These are phyloP conservation scores for Dimargaris verticillata DNA, from an alignment of 192 early-diverging fungal species.

Conservation along the genomic window DNA sequence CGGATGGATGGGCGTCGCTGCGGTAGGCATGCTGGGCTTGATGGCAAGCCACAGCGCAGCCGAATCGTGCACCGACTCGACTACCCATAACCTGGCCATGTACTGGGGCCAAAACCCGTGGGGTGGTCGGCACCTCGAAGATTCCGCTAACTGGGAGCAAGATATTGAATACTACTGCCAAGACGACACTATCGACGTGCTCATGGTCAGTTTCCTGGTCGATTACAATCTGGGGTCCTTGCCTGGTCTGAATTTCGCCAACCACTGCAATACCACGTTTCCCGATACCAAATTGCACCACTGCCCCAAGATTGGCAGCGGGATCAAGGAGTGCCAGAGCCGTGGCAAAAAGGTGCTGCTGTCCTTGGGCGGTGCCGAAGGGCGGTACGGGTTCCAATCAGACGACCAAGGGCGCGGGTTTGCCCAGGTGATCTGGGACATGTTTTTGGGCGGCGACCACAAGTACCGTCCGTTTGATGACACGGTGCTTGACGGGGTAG, in stretches of 20 bases:
- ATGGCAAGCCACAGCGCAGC: too few species aligned
- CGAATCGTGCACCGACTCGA: too few species aligned
- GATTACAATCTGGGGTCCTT: slow-evolving; percentile 25
- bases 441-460: slow-evolving; percentile 41
- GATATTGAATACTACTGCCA: slow-evolving; percentile 31
- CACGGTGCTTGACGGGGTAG: slow-evolving; percentile 40
- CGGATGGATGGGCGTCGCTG: too few species aligned
- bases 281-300: slow-evolving; percentile 32
- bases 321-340: slow-evolving; percentile 48
- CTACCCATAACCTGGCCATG: not conserved
- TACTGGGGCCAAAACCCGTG: slow-evolving; percentile 9
- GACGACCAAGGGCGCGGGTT: slow-evolving; percentile 26
- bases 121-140: not conserved
- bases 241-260: slow-evolving; percentile 39
- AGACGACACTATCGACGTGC: slow-evolving; percentile 35
- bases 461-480: slow-evolving; percentile 37
- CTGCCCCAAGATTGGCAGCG: slow-evolving; percentile 34
- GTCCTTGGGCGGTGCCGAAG: slow-evolving; percentile 48
- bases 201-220: slow-evolving; percentile 41
- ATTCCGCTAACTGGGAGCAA: slow-evolving; percentile 1
- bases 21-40: too few species aligned
- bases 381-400: slow-evolving; percentile 33
- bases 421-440: slow-evolving; percentile 39
- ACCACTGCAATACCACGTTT: slow-evolving; percentile 32
- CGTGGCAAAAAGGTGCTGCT: slow-evolving; percentile 41